phyloP scores from a whole-genome alignment of 495 filamentous ascomycete genomes.

The Annulohypoxylon maeteangense region DNA sequence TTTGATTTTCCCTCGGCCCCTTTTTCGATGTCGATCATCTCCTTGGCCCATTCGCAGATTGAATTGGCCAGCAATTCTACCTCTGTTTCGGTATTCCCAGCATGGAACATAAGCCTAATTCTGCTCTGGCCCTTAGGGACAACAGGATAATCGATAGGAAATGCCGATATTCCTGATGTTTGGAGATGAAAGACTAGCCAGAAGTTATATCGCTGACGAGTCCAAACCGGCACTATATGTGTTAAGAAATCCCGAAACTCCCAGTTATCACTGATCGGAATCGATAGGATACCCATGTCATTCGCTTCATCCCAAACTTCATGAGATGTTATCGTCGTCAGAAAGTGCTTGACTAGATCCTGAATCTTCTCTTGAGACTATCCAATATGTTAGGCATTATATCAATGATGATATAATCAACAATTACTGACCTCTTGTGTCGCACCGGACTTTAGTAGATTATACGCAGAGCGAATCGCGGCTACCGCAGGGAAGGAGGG shows the following conservation, averaged over 20 bases:
- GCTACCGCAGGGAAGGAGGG: constrained; percentile 62
- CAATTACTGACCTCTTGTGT: constrained; percentile 50
- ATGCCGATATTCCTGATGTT: constrained; percentile 48
- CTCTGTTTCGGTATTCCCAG: constrained; percentile 59
- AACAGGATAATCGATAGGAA: constrained; percentile 60
- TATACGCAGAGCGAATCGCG: constrained; percentile 58
- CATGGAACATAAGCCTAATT: constrained; percentile 63
- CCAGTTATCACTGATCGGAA: constrained; percentile 28
- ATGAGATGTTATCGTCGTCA: constrained; percentile 42
- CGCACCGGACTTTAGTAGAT: constrained; percentile 53
- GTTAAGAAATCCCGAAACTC: constrained; percentile 28
- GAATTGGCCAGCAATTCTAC: constrained; percentile 56
- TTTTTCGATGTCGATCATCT: constrained; percentile 47
- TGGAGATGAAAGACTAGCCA: constrained; percentile 53
- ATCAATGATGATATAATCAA: neutral
- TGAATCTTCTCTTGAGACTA: constrained; percentile 56
- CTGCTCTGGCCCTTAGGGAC: constrained; percentile 60
- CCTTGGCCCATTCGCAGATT: constrained; percentile 55
- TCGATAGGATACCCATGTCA: constrained; percentile 46
- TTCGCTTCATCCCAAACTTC: constrained; percentile 47
- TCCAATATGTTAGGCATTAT: neutral
- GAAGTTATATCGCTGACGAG: constrained; percentile 41
- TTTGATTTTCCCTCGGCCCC: constrained; percentile 30
- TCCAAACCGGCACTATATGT: constrained; percentile 46
- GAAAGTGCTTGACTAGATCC: constrained; percentile 53